Evolutionary conservation across 1,284 basidiomycete genomes (phyloP).

Genomic region (Pseudozyma hubeiensis): DNA sequence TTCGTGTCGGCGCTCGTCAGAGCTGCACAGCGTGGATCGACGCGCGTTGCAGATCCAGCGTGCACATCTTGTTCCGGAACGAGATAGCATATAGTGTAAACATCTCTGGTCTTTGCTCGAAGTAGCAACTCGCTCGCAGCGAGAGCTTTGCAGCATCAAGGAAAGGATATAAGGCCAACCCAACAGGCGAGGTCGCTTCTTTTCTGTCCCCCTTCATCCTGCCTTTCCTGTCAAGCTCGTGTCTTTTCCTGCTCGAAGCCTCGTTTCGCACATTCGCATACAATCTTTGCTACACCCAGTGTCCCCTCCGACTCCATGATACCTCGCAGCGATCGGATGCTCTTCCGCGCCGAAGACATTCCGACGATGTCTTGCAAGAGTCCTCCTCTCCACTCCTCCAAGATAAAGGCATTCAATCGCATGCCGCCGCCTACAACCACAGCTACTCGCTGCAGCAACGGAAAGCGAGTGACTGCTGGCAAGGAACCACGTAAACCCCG

Average conservation of each 20-base stretch:
- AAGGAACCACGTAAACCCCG: constrained; percentile 24
- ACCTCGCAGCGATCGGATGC: constrained; percentile 24
- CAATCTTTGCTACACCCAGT: not conserved
- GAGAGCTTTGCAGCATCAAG: not conserved
- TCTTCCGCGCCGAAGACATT: constrained; percentile 19
- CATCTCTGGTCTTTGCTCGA: constrained; percentile 5
- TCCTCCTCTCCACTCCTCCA: not conserved
- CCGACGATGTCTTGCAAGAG: constrained; percentile 7
- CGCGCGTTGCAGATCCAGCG: constrained; percentile 13
- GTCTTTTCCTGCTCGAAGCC: too few relatives aligned
- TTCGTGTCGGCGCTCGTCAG: constrained; percentile 9
- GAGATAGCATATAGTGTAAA: constrained; percentile 20
- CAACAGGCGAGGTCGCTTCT: too few relatives aligned
- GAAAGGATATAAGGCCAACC: too few relatives aligned
- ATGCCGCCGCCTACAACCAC: not conserved
- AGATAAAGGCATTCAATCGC: not conserved
- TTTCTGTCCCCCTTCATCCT: too few relatives aligned
- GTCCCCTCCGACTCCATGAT: constrained; percentile 12
- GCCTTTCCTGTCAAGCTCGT: too few relatives aligned
- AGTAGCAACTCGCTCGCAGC: not conserved
- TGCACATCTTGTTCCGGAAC: not conserved
- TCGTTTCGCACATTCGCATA: too few relatives aligned
- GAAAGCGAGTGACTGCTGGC: constrained; percentile 13
- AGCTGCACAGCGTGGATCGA: constrained; percentile 31
- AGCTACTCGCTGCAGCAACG: constrained; percentile 1